A percentile compares a stretch with the other conserved stretches of the same genome.
phyloP scores from a whole-genome alignment of 2,329 filamentous ascomycete species.

The Pseudodiploospora longispora region DNA sequence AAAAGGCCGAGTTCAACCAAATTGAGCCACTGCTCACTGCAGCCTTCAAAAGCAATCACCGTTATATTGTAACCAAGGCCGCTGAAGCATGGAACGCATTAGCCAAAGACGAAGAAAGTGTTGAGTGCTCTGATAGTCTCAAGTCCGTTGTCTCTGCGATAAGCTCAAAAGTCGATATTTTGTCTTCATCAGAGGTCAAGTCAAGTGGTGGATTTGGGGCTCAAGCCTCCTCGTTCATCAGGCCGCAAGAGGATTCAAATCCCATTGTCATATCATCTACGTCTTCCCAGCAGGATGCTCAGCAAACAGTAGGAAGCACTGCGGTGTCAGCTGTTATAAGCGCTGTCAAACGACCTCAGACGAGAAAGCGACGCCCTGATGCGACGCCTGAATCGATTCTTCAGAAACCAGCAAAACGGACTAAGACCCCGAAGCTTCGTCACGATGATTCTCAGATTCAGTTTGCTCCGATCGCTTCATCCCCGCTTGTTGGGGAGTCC shows the following conservation, averaged over 20 bases:
- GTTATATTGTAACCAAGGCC: slow-evolving; percentile 42
- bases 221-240: slow-evolving; percentile 34
- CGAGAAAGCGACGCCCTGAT: slow-evolving; percentile 21
- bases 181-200: slow-evolving; percentile 35
- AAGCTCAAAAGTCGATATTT: slow-evolving; percentile 41
- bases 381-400: slow-evolving; percentile 17
- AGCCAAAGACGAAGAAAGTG: slow-evolving; percentile 50
- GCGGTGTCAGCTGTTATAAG: slow-evolving; percentile 11
- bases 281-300: slow-evolving; percentile 18
- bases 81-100: slow-evolving; percentile 59
- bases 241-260: slow-evolving; percentile 40
- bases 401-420: slow-evolving; percentile 18
- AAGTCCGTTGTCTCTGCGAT: slow-evolving; percentile 54
- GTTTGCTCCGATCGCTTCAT: slow-evolving; percentile 61
- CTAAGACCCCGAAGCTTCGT: slow-evolving; percentile 46
- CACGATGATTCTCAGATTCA: slow-evolving; percentile 80
- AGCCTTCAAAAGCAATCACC: slow-evolving; percentile 51
- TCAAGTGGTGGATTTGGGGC: slow-evolving; percentile 30
- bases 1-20: slow-evolving; percentile 37
- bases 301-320: slow-evolving; percentile 8
- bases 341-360: slow-evolving; percentile 13
- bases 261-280: slow-evolving; percentile 22
- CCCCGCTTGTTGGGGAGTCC: slow-evolving; percentile 49
- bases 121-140: slow-evolving; percentile 59
- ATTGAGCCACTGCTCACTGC: slow-evolving; percentile 49